These are phyloP conservation scores for Arabidopsis arenosa DNA, from an alignment of 345 rosid genomes.

Conservation along the genomic window DNA sequence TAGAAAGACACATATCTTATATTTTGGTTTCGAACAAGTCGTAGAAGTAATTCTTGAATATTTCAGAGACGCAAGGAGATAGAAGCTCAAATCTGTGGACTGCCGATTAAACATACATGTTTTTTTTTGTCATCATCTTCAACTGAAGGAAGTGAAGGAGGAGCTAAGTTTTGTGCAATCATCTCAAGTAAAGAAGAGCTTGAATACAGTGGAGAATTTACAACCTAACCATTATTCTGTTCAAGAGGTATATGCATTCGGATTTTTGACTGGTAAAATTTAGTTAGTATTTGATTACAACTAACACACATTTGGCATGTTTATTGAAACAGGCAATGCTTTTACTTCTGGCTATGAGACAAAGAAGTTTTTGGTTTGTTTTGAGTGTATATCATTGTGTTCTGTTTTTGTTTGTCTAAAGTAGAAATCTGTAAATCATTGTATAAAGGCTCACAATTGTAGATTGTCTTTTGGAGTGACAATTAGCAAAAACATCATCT, in stretches of 20 bases:
- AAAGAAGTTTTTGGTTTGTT: constrained; percentile 4
- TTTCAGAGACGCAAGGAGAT: neutral
- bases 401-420: constrained; percentile 29
- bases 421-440: constrained; percentile 11
- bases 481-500: constrained; percentile 5
- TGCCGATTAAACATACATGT: no score
- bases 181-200: constrained; percentile 18
- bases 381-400: constrained; percentile 19
- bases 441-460: constrained; percentile 27
- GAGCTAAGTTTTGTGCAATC: constrained; percentile 56
- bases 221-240: constrained; percentile 37
- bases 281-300: constrained; percentile 16
- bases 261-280: neutral
- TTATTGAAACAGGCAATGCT: constrained; percentile 77
- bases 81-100: neutral
- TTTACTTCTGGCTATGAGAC: constrained; percentile 70
- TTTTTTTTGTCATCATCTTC: no score
- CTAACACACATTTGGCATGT: constrained; percentile 28
- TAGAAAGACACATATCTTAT: neutral
- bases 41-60: neutral
- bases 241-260: constrained; percentile 42
- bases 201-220: constrained; percentile 19
- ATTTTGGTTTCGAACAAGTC: neutral
- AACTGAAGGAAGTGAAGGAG: constrained; percentile 59
- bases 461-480: constrained; percentile 16